These are phyloP conservation scores for Brettanomyces custersianus DNA, from an alignment of 805 yeast species.

Conservation along the genomic window DNA sequence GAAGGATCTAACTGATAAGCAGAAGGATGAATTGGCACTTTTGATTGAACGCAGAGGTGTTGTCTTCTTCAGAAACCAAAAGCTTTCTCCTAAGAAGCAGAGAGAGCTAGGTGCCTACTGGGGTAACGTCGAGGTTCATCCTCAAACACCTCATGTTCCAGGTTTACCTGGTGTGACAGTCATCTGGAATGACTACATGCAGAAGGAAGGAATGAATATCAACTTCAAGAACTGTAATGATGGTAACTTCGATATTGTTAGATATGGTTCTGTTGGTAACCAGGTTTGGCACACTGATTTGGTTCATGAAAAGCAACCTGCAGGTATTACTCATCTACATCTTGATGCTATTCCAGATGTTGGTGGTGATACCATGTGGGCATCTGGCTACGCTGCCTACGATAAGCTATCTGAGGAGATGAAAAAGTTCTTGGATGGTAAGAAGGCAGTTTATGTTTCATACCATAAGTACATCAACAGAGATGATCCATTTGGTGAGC, in stretches of 20 bases:
- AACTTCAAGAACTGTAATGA: slow-evolving; percentile 13
- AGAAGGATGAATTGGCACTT: slow-evolving; percentile 38
- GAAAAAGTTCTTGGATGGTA: slow-evolving; percentile 43
- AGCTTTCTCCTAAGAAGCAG: slow-evolving; percentile 34
- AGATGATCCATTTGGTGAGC: slow-evolving; percentile 36
- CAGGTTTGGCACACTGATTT: slow-evolving; percentile 41
- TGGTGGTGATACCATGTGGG: slow-evolving; percentile 51
- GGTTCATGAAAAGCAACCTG: slow-evolving; percentile 47
- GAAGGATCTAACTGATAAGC: slow-evolving; percentile 31
- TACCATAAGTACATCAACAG: slow-evolving; percentile 31
- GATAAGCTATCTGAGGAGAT: slow-evolving; percentile 45
- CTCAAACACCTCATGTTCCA: slow-evolving; percentile 26
- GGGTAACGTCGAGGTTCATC: slow-evolving; percentile 36
- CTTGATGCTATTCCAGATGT: slow-evolving; percentile 39
- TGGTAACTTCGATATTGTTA: slow-evolving; percentile 12
- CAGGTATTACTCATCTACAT: slow-evolving; percentile 47
- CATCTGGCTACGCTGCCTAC: slow-evolving; percentile 50
- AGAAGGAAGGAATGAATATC: slow-evolving; percentile 15
- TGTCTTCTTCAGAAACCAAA: slow-evolving; percentile 43
- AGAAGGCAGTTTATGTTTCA: slow-evolving; percentile 34
- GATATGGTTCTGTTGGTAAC: slow-evolving; percentile 10
- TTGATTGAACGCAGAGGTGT: slow-evolving; percentile 40
- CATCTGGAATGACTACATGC: slow-evolving; percentile 32
- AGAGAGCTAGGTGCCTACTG: slow-evolving; percentile 35
- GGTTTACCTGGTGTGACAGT: slow-evolving; percentile 30